A percentile compares a stretch with the other conserved stretches of the same genome.
Evolutionary conservation across 2,329 filamentous ascomycete species (phyloP).

Genomic region (Aaosphaeria arxii): DNA sequence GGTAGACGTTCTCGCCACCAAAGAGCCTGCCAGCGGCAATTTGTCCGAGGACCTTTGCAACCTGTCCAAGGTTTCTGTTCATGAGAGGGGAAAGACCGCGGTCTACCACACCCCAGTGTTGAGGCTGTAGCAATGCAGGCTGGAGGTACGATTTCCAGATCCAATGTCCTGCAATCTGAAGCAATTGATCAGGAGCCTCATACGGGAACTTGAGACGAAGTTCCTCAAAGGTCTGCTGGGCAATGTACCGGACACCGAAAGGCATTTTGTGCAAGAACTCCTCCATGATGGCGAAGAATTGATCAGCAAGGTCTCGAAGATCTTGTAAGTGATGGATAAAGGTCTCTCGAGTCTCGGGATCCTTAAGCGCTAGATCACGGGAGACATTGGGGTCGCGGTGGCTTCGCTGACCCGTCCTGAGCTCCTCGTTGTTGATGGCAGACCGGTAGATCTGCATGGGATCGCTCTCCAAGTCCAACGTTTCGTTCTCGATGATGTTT

Average conservation of each 20-base stretch:
- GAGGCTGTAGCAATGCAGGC: conserved; percentile 82
- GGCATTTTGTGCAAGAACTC: conserved; percentile 85
- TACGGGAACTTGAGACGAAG: conserved; percentile 74
- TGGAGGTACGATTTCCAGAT: conserved; percentile 93
- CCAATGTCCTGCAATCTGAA: conserved; percentile 87
- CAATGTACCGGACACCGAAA: conserved; percentile 85
- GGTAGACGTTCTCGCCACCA: conserved; percentile 89
- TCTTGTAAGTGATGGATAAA: conserved; percentile 96
- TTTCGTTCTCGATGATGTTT: conserved; percentile 88
- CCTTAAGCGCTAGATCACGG: conserved; percentile 90
- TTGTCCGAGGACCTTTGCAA: conserved; percentile 88
- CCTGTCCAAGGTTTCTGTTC: conserved; percentile 86
- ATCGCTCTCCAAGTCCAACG: conserved; percentile 90
- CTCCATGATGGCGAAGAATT: conserved; percentile 79
- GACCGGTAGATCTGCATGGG: conserved; percentile 96
- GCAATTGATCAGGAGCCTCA: conserved; percentile 72
- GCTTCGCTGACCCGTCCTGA: conserved; percentile 83
- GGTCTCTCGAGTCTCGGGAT: conserved; percentile 84
- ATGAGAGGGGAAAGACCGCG: conserved; percentile 84
- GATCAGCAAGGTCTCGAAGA: conserved; percentile 88
- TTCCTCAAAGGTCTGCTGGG: conserved; percentile 78
- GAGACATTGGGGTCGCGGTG: conserved; percentile 79
- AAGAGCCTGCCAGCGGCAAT: conserved; percentile 86
- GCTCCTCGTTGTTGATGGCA: conserved; percentile 94
- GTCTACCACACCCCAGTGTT: conserved; percentile 90